phyloP scores from a whole-genome alignment of 2,329 filamentous ascomycete species.

The Claviceps quebecensis region DNA sequence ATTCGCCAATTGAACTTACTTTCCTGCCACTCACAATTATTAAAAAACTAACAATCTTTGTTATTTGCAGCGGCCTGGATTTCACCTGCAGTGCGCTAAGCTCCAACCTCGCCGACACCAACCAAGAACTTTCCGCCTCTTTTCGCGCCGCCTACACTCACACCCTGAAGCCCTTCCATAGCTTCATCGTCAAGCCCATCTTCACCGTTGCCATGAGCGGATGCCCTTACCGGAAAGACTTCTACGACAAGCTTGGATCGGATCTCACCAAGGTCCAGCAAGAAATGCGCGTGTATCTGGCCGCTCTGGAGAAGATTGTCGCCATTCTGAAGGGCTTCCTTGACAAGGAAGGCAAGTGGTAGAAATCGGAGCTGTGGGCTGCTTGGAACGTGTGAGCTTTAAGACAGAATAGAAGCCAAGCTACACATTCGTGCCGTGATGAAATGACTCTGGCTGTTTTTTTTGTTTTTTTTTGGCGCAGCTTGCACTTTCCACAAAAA shows the following conservation, averaged over 20 bases:
- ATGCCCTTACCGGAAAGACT: slow-evolving; percentile 84
- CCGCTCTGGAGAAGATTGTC: slow-evolving; percentile 64
- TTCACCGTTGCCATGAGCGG: slow-evolving; percentile 90
- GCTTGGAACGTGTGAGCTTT: neutral
- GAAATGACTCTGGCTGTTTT: neutral
- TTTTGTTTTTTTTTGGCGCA: neutral
- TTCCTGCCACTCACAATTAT: neutral
- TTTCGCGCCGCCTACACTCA: slow-evolving; percentile 75
- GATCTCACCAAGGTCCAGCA: slow-evolving; percentile 47
- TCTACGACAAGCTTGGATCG: slow-evolving; percentile 73
- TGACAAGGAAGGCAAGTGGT: slow-evolving; percentile 11
- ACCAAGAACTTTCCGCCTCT: slow-evolving; percentile 67
- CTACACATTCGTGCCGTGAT: neutral
- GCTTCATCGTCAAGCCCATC: slow-evolving; percentile 76
- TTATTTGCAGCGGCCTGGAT: slow-evolving; percentile 60
- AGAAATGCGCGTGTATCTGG: slow-evolving; percentile 58
- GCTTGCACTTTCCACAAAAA: neutral
- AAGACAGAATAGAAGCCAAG: neutral
- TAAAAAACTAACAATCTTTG: neutral
- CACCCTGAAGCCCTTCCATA: slow-evolving; percentile 87
- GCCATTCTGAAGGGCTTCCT: slow-evolving; percentile 55
- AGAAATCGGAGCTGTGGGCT: neutral
- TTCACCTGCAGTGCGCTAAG: slow-evolving; percentile 80
- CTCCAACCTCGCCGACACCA: slow-evolving; percentile 54
- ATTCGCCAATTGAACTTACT: neutral